Conservation (phyloP, 176 grass and related monocot genomes). For the Otatea glauca region DNA sequence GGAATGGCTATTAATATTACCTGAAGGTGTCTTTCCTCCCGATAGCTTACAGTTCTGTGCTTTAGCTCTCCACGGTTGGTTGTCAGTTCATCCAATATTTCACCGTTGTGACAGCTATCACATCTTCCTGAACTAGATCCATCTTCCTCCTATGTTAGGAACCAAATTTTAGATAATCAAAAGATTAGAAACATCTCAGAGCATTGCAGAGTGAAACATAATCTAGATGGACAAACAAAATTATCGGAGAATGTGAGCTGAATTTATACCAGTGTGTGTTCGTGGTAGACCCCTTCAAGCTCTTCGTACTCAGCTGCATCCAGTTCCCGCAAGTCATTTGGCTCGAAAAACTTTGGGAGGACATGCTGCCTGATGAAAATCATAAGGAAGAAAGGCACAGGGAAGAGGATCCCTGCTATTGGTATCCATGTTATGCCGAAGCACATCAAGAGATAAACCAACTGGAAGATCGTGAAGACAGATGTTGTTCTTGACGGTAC, state of each 20-base stretch:
- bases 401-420: slow-evolving; percentile 81
- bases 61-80: slow-evolving; percentile 88
- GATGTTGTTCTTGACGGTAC: slow-evolving; percentile 59
- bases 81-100: slow-evolving; percentile 85
- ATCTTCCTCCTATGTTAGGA: slow-evolving; percentile 49
- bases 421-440: slow-evolving; percentile 97
- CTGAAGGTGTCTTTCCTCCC: slow-evolving; percentile 66
- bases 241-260: not conserved
- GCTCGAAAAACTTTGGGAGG: slow-evolving; percentile 81
- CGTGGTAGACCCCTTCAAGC: slow-evolving; percentile 52
- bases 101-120: slow-evolving; percentile 54
- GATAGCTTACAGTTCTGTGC: slow-evolving; percentile 53
- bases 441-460: slow-evolving; percentile 80
- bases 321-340: slow-evolving; percentile 62
- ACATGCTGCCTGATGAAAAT: slow-evolving; percentile 76
- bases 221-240: not conserved
- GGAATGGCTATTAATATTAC: slow-evolving; percentile 35
- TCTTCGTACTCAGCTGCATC: slow-evolving; percentile 97
- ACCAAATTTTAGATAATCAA: not conserved
- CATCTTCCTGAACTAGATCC: slow-evolving; percentile 45
- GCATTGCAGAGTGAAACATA: not conserved
- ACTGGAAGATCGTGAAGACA: slow-evolving; percentile 79
- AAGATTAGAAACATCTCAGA: not conserved
- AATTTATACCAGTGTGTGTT: slow-evolving; percentile 51
- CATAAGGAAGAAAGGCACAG: slow-evolving; percentile 88